Conservation (phyloP, 2,329 filamentous ascomycete species). For the Neofusicoccum umdonicola region DNA sequence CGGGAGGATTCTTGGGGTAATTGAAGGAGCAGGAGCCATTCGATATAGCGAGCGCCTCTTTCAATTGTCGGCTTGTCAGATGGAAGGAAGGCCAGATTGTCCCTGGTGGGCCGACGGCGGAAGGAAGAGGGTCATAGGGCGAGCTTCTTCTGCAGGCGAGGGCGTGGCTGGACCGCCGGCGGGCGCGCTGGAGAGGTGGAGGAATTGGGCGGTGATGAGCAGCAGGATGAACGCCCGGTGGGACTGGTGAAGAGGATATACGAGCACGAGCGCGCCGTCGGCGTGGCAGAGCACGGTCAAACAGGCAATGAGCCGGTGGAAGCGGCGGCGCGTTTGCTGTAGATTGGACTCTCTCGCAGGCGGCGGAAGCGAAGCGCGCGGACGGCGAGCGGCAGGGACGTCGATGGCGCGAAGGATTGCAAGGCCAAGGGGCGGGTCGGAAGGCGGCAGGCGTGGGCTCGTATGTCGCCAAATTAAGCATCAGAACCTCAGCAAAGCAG, state of each 20-base stretch:
- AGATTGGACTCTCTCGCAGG: neutral
- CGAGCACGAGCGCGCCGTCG: neutral
- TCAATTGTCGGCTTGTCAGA: neutral
- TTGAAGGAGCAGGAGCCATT: neutral
- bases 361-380: neutral
- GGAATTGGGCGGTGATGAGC: neutral
- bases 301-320: neutral
- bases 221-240: constrained; percentile 3
- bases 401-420: neutral
- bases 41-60: neutral
- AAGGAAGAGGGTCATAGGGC: neutral
- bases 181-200: neutral
- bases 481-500: neutral
- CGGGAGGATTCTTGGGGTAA: neutral
- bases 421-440: neutral
- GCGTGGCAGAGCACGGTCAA: neutral
- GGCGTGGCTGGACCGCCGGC: neutral
- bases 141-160: neutral
- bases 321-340: neutral
- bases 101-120: neutral
- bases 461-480: constrained; percentile 11
- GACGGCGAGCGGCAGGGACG: neutral
- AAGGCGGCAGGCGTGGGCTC: neutral
- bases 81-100: neutral
- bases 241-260: constrained; percentile 7